phyloP scores from a whole-genome alignment of 2,329 filamentous ascomycete species.

The Tolypocladium tundrense region DNA sequence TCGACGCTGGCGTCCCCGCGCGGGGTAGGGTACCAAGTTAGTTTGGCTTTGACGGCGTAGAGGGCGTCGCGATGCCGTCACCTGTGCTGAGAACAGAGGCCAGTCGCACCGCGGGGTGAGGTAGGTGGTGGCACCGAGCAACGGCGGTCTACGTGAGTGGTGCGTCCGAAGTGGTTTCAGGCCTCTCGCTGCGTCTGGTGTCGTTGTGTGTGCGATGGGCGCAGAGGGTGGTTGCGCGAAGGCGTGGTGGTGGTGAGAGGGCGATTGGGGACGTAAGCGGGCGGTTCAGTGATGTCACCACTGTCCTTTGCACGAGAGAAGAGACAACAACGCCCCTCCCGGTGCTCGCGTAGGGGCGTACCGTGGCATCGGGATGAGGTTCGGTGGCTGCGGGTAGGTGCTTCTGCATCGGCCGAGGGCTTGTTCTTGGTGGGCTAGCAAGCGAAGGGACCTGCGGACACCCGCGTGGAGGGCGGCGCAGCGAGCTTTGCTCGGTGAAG shows the following conservation, averaged over 20 bases:
- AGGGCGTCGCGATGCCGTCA: background rate
- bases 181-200: background rate
- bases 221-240: too few relatives aligned
- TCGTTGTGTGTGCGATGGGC: too few relatives aligned
- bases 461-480: background rate
- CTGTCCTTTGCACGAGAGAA: background rate
- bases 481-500: background rate
- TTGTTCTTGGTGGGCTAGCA: background rate
- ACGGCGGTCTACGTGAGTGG: background rate
- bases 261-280: too few relatives aligned
- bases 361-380: background rate
- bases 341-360: background rate
- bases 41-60: background rate
- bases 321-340: background rate
- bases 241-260: too few relatives aligned
- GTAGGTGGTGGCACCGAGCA: too few relatives aligned
- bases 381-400: background rate
- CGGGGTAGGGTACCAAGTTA: background rate
- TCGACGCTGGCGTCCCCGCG: background rate
- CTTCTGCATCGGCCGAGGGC: background rate
- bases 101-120: too few relatives aligned
- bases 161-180: background rate
- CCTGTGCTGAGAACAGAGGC: background rate
- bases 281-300: too few relatives aligned
- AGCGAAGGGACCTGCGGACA: background rate